A percentile compares a stretch with the other conserved stretches of the same genome.
These are phyloP conservation scores for Hanseniaspora taiwanica DNA, from an alignment of 805 yeast genomes.

Conservation along the genomic window DNA sequence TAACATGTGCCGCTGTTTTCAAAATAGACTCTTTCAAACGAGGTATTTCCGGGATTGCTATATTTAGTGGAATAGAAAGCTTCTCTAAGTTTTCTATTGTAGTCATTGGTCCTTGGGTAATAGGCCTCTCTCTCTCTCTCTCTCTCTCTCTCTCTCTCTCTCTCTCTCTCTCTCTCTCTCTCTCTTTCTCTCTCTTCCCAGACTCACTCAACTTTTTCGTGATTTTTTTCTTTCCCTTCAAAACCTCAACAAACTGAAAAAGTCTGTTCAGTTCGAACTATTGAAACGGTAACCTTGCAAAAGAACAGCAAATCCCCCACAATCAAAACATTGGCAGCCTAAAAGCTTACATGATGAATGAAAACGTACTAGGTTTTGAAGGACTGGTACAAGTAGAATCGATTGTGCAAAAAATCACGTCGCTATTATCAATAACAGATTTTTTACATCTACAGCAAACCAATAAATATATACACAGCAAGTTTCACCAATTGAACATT, in stretches of 20 bases:
- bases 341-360: neutral
- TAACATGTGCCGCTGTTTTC: constrained; percentile 60
- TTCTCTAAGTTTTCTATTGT: neutral
- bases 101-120: neutral
- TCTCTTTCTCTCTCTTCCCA: no score
- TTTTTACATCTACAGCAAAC: constrained; percentile 15
- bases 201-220: no score
- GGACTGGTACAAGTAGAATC: constrained; percentile 14
- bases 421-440: constrained; percentile 13
- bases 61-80: neutral
- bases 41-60: neutral
- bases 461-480: constrained; percentile 12
- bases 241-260: no score
- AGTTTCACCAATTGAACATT: constrained; percentile 11
- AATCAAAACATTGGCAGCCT: no score
- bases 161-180: no score
- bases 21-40: constrained; percentile 35
- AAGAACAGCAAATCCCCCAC: no score
- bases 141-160: no score
- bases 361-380: constrained; percentile 10
- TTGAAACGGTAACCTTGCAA: no score
- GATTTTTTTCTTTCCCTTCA: no score
- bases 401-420: constrained; percentile 15
- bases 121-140: neutral
- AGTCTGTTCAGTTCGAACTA: no score